Percentiles rank a stretch among this genome's conserved stretches.
These are phyloP conservation scores for Mycena venus DNA, from an alignment of 768 basidiomycete genomes.

Conservation along the genomic window DNA sequence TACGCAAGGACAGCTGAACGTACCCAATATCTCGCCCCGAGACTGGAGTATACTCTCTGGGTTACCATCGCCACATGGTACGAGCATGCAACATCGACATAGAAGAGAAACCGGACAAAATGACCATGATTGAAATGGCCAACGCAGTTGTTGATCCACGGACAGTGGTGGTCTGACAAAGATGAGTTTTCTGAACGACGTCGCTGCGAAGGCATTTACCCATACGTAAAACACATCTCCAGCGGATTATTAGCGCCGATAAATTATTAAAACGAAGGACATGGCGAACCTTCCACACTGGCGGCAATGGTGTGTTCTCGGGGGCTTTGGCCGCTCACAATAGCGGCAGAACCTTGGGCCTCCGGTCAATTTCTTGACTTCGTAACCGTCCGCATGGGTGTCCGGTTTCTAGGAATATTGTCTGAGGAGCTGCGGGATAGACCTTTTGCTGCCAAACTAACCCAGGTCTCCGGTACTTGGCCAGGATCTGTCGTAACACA, in stretches of 20 bases:
- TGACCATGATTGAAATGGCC: constrained; percentile 93
- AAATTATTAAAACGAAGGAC: constrained; percentile 21
- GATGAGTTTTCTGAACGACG: constrained; percentile 8
- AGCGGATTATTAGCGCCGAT: constrained; percentile 16
- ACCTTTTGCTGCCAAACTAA: constrained; percentile 48
- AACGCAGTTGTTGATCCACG: constrained; percentile 95
- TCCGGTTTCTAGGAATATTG: constrained; percentile 76
- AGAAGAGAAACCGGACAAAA: constrained; percentile 93
- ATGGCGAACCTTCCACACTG: constrained; percentile 87
- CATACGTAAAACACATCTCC: constrained; percentile 90
- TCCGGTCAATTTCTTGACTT: constrained; percentile 92
- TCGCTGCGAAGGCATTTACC: constrained; percentile 56
- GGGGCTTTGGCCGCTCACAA: constrained; percentile 89
- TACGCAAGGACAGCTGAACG: constrained; percentile 31
- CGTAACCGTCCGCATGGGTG: constrained; percentile 77
- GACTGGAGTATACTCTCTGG: constrained; percentile 66
- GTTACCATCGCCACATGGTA: constrained; percentile 92
- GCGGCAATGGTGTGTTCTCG: constrained; percentile 93
- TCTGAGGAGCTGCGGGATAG: background rate
- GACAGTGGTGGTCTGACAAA: constrained; percentile 85
- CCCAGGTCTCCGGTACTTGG: constrained; percentile 83
- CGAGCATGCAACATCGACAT: constrained; percentile 88
- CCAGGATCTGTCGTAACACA: constrained; percentile 91
- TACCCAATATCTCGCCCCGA: constrained; percentile 67
- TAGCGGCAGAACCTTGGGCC: constrained; percentile 88